phyloP scores from a whole-genome alignment of 441 rosid genomes.

The Erodium moschatum region DNA sequence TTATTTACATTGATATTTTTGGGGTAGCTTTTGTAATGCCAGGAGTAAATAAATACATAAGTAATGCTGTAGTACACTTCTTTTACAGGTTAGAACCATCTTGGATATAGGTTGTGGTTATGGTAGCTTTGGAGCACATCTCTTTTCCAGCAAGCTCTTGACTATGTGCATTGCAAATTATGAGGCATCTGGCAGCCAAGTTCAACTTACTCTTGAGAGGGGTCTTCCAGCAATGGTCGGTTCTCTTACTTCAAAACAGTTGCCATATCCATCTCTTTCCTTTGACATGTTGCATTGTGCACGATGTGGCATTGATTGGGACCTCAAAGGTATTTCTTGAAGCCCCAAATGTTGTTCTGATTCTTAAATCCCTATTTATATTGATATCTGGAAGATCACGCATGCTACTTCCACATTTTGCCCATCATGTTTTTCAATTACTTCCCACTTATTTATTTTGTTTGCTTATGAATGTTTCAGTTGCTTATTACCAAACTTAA shows the following conservation, averaged over 20 bases:
- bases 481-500: not conserved
- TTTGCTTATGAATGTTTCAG: not conserved
- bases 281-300: slow-evolving; percentile 98
- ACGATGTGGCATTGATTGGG: slow-evolving; percentile 89
- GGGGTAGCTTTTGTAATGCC: not conserved
- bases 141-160: slow-evolving; percentile 63
- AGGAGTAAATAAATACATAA: not conserved
- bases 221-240: slow-evolving; percentile 98
- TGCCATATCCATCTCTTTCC: slow-evolving; percentile 93
- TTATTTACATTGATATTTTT: not conserved
- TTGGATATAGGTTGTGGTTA: slow-evolving; percentile 98
- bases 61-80: not conserved
- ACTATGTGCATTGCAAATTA: slow-evolving; percentile 98
- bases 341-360: not conserved
- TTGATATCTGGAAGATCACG: not conserved
- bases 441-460: not conserved
- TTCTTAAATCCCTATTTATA: not conserved
- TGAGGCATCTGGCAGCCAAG: slow-evolving; percentile 97
- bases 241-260: slow-evolving; percentile 65
- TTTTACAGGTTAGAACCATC: slow-evolving; percentile 73
- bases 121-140: slow-evolving; percentile 99
- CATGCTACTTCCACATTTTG: not conserved
- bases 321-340: slow-evolving; percentile 56
- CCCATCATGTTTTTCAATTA: not conserved
- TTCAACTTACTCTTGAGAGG: slow-evolving; percentile 93